Base-by-base conservation (phyloP, 73 alveolate genomes). In the Tetrahymena thermophila region DNA sequence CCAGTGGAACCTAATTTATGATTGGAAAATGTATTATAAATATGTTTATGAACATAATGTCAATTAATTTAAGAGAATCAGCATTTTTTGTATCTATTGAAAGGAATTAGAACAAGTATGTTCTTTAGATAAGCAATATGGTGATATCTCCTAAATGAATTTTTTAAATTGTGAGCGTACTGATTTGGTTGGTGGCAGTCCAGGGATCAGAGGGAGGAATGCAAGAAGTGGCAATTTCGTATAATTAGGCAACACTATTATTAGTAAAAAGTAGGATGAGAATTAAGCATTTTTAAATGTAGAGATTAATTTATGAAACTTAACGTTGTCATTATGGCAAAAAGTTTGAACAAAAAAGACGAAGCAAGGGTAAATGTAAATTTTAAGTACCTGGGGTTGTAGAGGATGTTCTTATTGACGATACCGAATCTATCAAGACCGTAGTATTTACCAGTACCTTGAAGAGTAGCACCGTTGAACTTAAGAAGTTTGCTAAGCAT, bases 1-100 rank as follows among this genome's bases (percentile, higher is more conserved):
- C 98, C 98, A 31, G 96, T 93, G 89, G 96, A 93, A 34, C 94
- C 56, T 43, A 95, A 31, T 71, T 71, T 23, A 71, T 71, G 11
- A 13, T 25, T 4, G 6, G 37, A 13, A 31, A 15, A 71, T 19
- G 35, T 31, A 71, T 71, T 71, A 71, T 71, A 71, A 71, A 71
- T 71, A 71, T 71, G 89, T 71, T 9, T 71, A 19, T 28, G 21
- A 31, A 19, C 17, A 4, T 1, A 25, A 0, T 34, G 4, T 25
- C 89, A 28, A 19, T 71, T 23, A 31, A 28, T 28, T 13, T 11
- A 71, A 31, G 37, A 71, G 89, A 14, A 71, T n/a, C 17, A 10
- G 89, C 89, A 42, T 71, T 71, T 71, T 71, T 71, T 71, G 89
- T 11, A n/a, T 71, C 37, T n/a, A 5, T 34, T 13, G 11, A 71